phyloP scores from a whole-genome alignment of 306 rosid species.

The Quercus bicolor region DNA sequence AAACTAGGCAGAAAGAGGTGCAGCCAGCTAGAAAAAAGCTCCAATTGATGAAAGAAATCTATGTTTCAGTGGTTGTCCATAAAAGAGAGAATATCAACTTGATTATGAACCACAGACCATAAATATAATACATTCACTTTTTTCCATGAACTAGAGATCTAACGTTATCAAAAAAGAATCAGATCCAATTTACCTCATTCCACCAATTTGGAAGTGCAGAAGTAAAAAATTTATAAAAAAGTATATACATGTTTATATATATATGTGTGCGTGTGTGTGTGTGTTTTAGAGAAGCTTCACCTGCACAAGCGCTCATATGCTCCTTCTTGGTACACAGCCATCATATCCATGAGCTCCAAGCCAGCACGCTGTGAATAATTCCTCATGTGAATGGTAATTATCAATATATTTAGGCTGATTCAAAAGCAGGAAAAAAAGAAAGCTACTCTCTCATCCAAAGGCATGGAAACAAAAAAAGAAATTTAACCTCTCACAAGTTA shows the following conservation, averaged over 20 bases:
- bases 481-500: neutral
- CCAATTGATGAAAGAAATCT: neutral
- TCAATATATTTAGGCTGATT: neutral
- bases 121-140: neutral
- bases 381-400: conserved; percentile 17
- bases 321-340: conserved; percentile 98
- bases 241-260: too few relatives aligned
- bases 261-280: too few relatives aligned
- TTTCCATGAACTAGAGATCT: neutral
- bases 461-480: too few relatives aligned
- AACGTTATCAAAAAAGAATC: neutral
- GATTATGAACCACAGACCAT: neutral
- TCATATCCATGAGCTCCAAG: conserved; percentile 96
- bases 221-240: neutral
- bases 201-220: conserved; percentile 2
- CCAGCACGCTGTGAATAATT: conserved; percentile 81
- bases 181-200: neutral
- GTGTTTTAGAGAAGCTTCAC: conserved; percentile 29
- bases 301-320: conserved; percentile 99
- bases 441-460: neutral
- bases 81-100: neutral
- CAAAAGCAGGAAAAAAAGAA: conserved; percentile 13
- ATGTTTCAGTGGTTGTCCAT: neutral
- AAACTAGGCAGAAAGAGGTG: neutral
- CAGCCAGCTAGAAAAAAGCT: neutral